Conservation (phyloP, 2,329 filamentous ascomycete genomes). For the Fusarium floridanum region DNA sequence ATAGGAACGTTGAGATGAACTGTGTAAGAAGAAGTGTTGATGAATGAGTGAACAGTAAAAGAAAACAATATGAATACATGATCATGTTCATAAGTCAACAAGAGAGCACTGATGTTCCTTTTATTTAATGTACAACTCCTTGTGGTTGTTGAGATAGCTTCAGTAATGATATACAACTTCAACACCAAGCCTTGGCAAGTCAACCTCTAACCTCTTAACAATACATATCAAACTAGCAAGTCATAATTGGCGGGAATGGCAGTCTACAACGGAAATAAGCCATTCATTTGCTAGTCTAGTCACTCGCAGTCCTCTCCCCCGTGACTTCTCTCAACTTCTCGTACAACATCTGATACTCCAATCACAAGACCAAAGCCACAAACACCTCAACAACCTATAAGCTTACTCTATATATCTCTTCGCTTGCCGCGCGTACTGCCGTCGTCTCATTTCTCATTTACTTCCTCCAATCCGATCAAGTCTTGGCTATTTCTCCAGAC, state of each 20-base stretch:
- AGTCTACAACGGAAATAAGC: not conserved
- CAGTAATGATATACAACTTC: not conserved
- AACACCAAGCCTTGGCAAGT: not conserved
- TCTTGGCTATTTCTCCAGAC: constrained; percentile 11
- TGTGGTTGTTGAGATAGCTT: not conserved
- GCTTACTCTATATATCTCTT: constrained; percentile 11
- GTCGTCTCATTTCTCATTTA: not conserved
- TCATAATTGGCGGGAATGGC: not conserved
- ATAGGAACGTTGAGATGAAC: not conserved
- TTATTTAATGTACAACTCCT: not conserved
- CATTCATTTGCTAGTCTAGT: not conserved
- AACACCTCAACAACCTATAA: constrained; percentile 8
- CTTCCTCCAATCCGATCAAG: not conserved
- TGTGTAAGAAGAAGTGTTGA: not conserved
- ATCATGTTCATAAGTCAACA: not conserved
- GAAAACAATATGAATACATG: not conserved
- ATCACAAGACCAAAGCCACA: not conserved
- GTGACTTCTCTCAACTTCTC: not conserved
- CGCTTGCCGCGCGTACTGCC: constrained; percentile 25
- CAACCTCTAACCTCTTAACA: not conserved
- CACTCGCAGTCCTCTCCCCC: not conserved
- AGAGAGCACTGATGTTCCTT: not conserved
- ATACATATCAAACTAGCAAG: not conserved
- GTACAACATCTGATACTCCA: constrained; percentile 20
- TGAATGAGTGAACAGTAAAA: not conserved